Evolutionary conservation across 2,329 filamentous ascomycete species (phyloP), one percentile per base, ranked within the genome.

Genomic region (Colletotrichum musae): DNA sequence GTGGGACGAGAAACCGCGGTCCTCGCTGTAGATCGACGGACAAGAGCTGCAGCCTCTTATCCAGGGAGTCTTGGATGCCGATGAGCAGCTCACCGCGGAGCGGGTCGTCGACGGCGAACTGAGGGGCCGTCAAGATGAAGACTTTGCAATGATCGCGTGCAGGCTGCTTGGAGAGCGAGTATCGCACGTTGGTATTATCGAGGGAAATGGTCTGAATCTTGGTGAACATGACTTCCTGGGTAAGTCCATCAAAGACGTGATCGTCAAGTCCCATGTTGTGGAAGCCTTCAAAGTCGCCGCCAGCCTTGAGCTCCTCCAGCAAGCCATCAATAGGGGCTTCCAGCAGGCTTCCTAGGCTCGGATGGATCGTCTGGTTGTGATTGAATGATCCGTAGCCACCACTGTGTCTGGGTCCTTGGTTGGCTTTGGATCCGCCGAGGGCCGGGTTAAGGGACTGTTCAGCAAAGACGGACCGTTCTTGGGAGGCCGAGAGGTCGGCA

Each of bases 401-500:
- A 60, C 93, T 95, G 53, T 84, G 84, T 51, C 93, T 88, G 43
- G 87, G 85, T 63, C 89, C 88, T 61, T 89, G 86, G 62, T 87
- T 90, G 36, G 92, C 92, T 72, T 92, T 89, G 15, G 86, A 80
- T 51, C 85, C 84, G 0, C 77, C 77, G 60, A 82, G 79, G 12
- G 77, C 79, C 9, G 81, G 74, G 9, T 81, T 76, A 3, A 78
- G 85, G 72, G 77, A 80, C 77, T 87, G 88, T 57, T 97, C 94
- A 32, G 91, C 88, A 76, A 97, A 97, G n/a, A 91, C 88, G 1
- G 91, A 87, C 74, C 93, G 88, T 73, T 97, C 94, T 72, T 95
- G 93, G 16, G 92, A 96, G 10, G 93, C 92, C 0, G 94, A 95
- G 21, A 98, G 84, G 77, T 98, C 95, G 39, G 93, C 93, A 75